Percentiles rank a stretch among this genome's conserved stretches.
These are phyloP conservation scores for Boletus rubescentipes DNA, from an alignment of 768 basidiomycete genomes.

Conservation along the genomic window DNA sequence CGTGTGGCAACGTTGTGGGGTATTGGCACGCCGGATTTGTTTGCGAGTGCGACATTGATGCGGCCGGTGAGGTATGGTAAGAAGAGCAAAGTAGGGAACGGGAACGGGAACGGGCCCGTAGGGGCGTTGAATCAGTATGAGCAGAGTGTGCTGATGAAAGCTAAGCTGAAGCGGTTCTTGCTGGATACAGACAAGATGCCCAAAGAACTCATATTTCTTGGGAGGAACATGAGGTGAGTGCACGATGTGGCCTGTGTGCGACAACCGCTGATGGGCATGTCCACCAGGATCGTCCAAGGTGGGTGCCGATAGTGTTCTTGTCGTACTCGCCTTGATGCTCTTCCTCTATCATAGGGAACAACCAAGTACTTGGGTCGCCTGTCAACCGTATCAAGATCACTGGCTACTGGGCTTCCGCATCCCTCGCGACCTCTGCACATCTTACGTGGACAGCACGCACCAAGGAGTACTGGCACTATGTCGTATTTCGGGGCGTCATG, in stretches of 20 bases:
- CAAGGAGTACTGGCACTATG: constrained; percentile 55
- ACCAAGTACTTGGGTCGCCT: constrained; percentile 80
- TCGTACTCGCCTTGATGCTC: not conserved
- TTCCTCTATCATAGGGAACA: constrained; percentile 51
- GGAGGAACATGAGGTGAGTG: constrained; percentile 69
- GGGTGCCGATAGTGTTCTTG: not conserved
- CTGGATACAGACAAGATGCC: constrained; percentile 77
- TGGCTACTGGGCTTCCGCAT: constrained; percentile 76
- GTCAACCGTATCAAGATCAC: constrained; percentile 91
- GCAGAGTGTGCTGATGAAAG: constrained; percentile 65
- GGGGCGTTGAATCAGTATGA: constrained; percentile 61
- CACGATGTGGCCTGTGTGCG: not conserved
- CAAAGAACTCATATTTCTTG: constrained; percentile 71
- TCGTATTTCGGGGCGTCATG: constrained; percentile 65
- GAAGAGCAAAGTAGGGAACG: constrained; percentile 1
- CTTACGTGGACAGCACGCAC: constrained; percentile 43
- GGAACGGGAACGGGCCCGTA: constrained; percentile 8
- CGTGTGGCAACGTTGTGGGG: constrained; percentile 61
- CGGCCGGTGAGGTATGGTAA: constrained; percentile 48
- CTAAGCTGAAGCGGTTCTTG: constrained; percentile 63
- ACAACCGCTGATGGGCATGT: not conserved
- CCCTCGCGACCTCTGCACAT: constrained; percentile 47
- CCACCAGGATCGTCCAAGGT: constrained; percentile 39
- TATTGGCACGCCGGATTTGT: constrained; percentile 65
- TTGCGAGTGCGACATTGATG: constrained; percentile 74